These are phyloP conservation scores for Chamaenerion angustifolium DNA, from an alignment of 345 rosid species.

Conservation along the genomic window DNA sequence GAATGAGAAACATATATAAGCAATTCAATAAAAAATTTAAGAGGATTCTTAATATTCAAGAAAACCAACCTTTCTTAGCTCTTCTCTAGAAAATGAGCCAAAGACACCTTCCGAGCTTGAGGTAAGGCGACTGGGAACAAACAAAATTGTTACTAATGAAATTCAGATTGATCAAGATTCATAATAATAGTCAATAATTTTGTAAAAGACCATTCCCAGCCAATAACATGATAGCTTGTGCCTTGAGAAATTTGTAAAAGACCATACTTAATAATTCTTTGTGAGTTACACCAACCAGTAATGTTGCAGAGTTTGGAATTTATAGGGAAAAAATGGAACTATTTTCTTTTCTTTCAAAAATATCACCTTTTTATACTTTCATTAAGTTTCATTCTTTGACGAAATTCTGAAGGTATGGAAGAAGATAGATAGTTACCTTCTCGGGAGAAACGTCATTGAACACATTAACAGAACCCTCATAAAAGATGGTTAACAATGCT, in stretches of 20 bases:
- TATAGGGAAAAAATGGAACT: neutral
- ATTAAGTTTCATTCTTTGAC: no score
- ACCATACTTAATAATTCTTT: neutral
- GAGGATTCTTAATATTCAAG: no score
- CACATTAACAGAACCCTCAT: constrained; percentile 54
- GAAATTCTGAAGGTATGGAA: no score
- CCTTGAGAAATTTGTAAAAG: constrained; percentile 21
- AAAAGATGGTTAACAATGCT: constrained; percentile 62
- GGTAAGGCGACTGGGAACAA: constrained; percentile 31
- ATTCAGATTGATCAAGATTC: neutral
- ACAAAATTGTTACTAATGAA: neutral
- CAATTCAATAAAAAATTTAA: neutral
- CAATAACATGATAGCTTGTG: constrained; percentile 70
- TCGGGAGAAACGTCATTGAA: constrained; percentile 58
- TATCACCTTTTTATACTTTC: no score
- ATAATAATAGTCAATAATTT: neutral
- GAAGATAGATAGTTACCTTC: constrained; percentile 29
- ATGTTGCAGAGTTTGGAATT: neutral
- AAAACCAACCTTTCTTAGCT: constrained; percentile 64
- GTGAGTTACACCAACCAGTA: constrained; percentile 1
- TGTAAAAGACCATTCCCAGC: constrained; percentile 34
- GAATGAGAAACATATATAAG: no score
- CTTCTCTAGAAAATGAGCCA: constrained; percentile 92
- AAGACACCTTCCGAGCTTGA: constrained; percentile 83
- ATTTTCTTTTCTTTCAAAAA: no score